Base-by-base conservation (phyloP, 257 asterid genomes). In the Asclepias syriaca region DNA sequence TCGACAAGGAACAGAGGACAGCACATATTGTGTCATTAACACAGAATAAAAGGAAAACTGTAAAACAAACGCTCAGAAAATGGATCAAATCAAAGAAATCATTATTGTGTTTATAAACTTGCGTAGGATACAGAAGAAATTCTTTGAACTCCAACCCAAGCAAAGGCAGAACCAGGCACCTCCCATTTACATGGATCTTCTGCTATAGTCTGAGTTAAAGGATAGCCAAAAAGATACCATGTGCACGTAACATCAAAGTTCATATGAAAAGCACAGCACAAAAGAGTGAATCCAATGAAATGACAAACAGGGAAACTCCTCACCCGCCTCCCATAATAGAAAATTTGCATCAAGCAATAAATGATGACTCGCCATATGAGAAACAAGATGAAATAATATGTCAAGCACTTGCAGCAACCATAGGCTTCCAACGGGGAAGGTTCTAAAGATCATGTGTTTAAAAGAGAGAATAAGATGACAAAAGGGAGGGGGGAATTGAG, bases 181-280 rank as follows among this genome's bases (percentile, higher is more conserved):
- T 77, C 85, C 75, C 64, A 76, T 76, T 77, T 78, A 54, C 81
- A 78, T 53, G 71, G 75, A 71, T 46, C 45, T 70, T 85, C 80
- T 78, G 84, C 75, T 77, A 72, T 50, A 71, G 51, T 69, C 77
- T 75, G 81, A 78, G 85, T 78, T 61, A 81, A 82, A 77, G 80
- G 73, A 84, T 78, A 73, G 24, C 70, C 65, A 56, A 40, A 48
- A 78, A 48, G 77, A 71, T 74, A 59, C 29, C 54, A 14, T 32
- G 39, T 13, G 46, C 53, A 70, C 74, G 34, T 75, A 43, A 22
- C 49, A 46, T 32, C 39, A 73, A 45, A 50, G 27, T 39, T 15
- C 65, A 27, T 6, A 40, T 1, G 32, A 45, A 18, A 40, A 9
- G 18, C 21, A 58, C 4, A 51, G 8, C 7, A 51, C 8, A 45